phyloP scores from a whole-genome alignment of 257 asterid genomes.

The Eustoma russellianum region DNA sequence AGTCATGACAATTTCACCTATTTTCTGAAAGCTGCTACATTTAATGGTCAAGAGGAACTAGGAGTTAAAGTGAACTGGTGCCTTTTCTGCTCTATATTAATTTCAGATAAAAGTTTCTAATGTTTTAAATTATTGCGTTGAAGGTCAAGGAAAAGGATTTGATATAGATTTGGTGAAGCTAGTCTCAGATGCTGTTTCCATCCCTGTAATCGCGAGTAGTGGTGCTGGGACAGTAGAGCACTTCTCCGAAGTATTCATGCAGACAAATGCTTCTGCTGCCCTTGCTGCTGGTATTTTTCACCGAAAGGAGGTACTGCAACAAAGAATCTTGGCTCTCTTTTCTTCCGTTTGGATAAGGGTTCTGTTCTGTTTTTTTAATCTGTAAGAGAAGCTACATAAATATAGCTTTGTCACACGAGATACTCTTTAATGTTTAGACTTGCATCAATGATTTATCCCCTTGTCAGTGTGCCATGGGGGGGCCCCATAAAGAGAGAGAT shows the following conservation, averaged over 20 bases:
- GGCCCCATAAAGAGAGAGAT: too few relatives aligned
- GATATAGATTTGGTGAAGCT: slow-evolving; percentile 75
- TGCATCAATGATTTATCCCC: not conserved
- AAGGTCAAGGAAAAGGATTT: slow-evolving; percentile 96
- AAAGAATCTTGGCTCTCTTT: not conserved
- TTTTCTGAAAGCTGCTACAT: too few relatives aligned
- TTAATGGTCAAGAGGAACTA: too few relatives aligned
- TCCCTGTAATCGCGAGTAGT: slow-evolving; percentile 96
- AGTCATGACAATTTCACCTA: too few relatives aligned
- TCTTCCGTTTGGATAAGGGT: not conserved
- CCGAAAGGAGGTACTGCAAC: slow-evolving; percentile 62
- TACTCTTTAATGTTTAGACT: not conserved
- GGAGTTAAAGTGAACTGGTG: too few relatives aligned
- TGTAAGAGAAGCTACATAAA: not conserved
- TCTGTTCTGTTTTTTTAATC: not conserved
- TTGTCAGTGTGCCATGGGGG: too few relatives aligned
- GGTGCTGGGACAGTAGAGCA: slow-evolving; percentile 91
- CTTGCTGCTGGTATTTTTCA: slow-evolving; percentile 99
- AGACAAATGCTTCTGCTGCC: slow-evolving; percentile 97
- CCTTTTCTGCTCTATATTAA: too few relatives aligned
- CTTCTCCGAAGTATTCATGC: slow-evolving; percentile 73
- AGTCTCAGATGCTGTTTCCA: slow-evolving; percentile 80
- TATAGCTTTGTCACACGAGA: not conserved
- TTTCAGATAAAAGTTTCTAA: too few relatives aligned
- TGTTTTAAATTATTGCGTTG: not conserved